Conservation (phyloP, 2,329 filamentous ascomycete species). For the Trichoderma pleuroti region DNA sequence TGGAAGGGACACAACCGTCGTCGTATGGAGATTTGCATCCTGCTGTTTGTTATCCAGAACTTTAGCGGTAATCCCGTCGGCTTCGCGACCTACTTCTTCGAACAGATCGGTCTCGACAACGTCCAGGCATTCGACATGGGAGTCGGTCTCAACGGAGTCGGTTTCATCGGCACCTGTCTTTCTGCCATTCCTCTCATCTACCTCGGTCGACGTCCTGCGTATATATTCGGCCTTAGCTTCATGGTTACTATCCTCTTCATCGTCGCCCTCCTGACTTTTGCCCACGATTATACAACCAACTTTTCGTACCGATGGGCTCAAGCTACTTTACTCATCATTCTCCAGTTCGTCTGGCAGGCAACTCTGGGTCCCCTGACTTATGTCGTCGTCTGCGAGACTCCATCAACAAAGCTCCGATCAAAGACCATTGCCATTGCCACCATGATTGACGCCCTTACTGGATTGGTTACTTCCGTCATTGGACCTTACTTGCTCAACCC, state of each 20-base stretch:
- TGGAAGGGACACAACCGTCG: slow-evolving; percentile 44
- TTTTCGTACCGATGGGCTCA: slow-evolving; percentile 36
- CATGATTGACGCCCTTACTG: slow-evolving; percentile 7
- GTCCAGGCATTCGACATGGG: slow-evolving; percentile 23
- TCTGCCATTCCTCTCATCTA: slow-evolving; percentile 44
- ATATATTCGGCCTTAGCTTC: slow-evolving; percentile 42
- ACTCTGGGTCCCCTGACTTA: slow-evolving; percentile 55
- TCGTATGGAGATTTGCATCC: slow-evolving; percentile 46
- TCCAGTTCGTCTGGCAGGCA: slow-evolving; percentile 52
- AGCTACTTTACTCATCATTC: slow-evolving; percentile 47
- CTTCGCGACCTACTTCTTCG: slow-evolving; percentile 23
- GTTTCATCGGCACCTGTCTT: slow-evolving; percentile 38
- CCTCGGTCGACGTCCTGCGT: slow-evolving; percentile 44
- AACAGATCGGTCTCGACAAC: slow-evolving; percentile 22
- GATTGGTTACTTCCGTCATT: slow-evolving; percentile 15
- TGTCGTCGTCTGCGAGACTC: slow-evolving; percentile 50
- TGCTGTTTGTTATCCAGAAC: slow-evolving; percentile 21
- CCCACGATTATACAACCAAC: slow-evolving; percentile 10
- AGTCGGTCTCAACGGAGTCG: slow-evolving; percentile 15
- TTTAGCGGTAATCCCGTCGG: slow-evolving; percentile 21
- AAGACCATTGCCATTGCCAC: slow-evolving; percentile 44
- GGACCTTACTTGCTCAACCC: slow-evolving; percentile 16
- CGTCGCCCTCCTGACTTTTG: slow-evolving; percentile 36
- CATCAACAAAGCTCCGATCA: slow-evolving; percentile 50
- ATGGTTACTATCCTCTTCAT: slow-evolving; percentile 38